These are phyloP conservation scores for Scutellaria barbata DNA, from an alignment of 257 asterid genomes.

Conservation along the genomic window DNA sequence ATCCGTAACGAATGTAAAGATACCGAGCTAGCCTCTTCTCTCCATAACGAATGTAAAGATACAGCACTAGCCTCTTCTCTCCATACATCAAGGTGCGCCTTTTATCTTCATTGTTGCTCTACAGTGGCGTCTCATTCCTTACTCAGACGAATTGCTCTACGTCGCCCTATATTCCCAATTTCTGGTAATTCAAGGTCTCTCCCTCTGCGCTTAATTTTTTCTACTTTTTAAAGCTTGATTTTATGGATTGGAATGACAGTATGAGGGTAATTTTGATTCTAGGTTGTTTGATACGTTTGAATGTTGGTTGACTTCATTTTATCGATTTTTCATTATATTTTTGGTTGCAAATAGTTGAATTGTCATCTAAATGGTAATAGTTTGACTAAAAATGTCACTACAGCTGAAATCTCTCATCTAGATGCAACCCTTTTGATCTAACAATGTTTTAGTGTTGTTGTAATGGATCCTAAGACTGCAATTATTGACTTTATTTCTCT, in stretches of 20 bases:
- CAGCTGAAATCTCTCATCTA: not conserved
- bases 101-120: conserved; percentile 26
- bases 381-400: not conserved
- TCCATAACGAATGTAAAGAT: no score
- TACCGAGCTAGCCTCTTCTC: no score
- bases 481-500: no score
- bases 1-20: not conserved
- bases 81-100: not conserved
- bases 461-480: no score
- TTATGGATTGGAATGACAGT: no score
- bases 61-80: conserved; percentile 34
- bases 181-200: conserved; percentile 37
- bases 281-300: no score
- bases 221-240: not conserved
- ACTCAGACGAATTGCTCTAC: conserved; percentile 33
- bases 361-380: not conserved
- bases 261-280: no score
- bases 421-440: no score
- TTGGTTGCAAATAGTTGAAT: no score
- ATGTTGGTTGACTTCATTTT: no score
- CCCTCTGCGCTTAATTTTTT: not conserved
- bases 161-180: conserved; percentile 18
- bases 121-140: conserved; percentile 45
- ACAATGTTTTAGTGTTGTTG: no score
- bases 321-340: no score